Percentiles rank a stretch among this genome's conserved stretches.
These are phyloP conservation scores for Candida gigantensis DNA, from an alignment of 1,139 yeast genomes.

Conservation along the genomic window DNA sequence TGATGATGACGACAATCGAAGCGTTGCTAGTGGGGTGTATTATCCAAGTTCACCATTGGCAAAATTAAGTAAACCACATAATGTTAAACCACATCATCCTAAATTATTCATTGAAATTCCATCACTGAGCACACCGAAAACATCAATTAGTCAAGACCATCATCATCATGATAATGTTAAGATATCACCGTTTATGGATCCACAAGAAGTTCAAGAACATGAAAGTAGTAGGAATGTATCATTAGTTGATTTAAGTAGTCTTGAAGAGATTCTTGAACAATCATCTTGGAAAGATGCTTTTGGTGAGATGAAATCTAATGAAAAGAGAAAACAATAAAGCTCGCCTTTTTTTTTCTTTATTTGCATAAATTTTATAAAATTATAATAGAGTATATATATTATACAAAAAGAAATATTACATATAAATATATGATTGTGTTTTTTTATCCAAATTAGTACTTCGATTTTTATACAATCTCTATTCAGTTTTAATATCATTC, in stretches of 20 bases:
- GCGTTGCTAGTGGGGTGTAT: constrained; percentile 12
- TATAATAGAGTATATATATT: constrained; percentile 1
- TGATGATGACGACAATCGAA: constrained; percentile 1
- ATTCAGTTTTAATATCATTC: constrained; percentile 66
- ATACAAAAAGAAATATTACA: neutral
- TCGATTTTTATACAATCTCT: constrained; percentile 7
- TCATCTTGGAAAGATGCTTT: constrained; percentile 15
- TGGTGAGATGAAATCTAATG: constrained; percentile 6
- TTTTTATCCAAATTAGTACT: neutral
- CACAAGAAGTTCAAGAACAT: constrained; percentile 5
- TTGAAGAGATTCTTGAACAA: constrained; percentile 11
- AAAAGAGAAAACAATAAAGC: constrained; percentile 2
- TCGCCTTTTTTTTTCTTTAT: too few relatives aligned
- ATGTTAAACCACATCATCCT: constrained; percentile 8
- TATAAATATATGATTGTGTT: neutral
- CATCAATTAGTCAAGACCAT: too few relatives aligned
- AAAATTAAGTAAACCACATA: constrained; percentile 3
- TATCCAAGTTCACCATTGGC: constrained; percentile 14
- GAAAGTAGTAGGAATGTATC: constrained; percentile 7
- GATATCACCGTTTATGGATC: constrained; percentile 9
- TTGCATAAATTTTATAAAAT: too few relatives aligned
- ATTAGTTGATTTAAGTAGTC: constrained; percentile 8
- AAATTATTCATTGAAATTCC: constrained; percentile 12
- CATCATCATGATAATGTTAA: constrained; percentile 7
- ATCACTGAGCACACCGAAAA: constrained; percentile 1